Percentiles rank a stretch among this genome's conserved stretches.
phyloP scores from a whole-genome alignment of 768 basidiomycete genomes.

The Mycena kentingensis region DNA sequence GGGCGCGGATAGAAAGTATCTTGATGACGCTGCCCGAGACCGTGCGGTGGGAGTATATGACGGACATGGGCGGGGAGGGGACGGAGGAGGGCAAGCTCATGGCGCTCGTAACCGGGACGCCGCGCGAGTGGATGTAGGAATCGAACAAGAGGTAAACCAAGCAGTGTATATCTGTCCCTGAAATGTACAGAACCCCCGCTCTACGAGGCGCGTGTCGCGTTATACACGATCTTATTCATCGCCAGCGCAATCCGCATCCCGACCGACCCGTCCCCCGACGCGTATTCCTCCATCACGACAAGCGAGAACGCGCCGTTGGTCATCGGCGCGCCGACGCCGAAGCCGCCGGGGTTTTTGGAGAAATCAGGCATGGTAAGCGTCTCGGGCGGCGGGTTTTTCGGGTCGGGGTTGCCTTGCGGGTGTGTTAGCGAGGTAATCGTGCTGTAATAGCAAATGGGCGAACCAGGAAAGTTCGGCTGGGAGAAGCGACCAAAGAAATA shows the following conservation, averaged over 20 bases:
- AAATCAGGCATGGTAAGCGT: slow-evolving; percentile 50
- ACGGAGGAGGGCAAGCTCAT: slow-evolving; percentile 50
- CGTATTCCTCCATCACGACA: slow-evolving; percentile 47
- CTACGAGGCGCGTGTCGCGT: slow-evolving; percentile 5
- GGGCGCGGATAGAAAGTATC: slow-evolving; percentile 67
- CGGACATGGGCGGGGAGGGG: slow-evolving; percentile 49
- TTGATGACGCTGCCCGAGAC: slow-evolving; percentile 66
- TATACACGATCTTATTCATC: slow-evolving; percentile 16
- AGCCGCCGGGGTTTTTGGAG: slow-evolving; percentile 41
- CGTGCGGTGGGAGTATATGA: slow-evolving; percentile 69
- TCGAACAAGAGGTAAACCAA: neutral
- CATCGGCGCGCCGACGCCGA: slow-evolving; percentile 34
- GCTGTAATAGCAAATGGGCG: slow-evolving; percentile 4
- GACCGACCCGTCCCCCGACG: slow-evolving; percentile 32
- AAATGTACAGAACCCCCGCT: neutral
- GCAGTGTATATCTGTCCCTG: neutral
- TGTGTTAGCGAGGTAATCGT: neutral
- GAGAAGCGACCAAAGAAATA: slow-evolving; percentile 49
- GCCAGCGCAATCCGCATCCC: slow-evolving; percentile 24
- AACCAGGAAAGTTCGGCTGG: slow-evolving; percentile 47
- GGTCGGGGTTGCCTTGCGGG: slow-evolving; percentile 40
- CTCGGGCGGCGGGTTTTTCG: slow-evolving; percentile 39
- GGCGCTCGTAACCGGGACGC: slow-evolving; percentile 26
- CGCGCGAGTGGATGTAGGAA: neutral
- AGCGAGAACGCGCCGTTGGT: slow-evolving; percentile 38